These are phyloP conservation scores for Candida chauliodis DNA, from an alignment of 805 yeast species.

Conservation along the genomic window DNA sequence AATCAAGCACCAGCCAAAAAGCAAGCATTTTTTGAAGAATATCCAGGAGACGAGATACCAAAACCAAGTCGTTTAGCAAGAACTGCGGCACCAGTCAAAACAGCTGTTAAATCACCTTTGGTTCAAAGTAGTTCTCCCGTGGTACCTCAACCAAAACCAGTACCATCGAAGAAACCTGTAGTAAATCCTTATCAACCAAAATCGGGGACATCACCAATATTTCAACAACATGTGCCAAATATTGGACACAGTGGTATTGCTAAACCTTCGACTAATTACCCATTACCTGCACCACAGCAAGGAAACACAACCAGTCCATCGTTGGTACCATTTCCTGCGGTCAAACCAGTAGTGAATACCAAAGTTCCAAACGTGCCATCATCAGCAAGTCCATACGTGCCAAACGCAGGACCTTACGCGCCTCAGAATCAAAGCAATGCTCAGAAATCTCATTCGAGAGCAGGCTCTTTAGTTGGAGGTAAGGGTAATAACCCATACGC, in stretches of 20 bases:
- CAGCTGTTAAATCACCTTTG: constrained; percentile 9
- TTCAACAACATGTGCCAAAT: constrained; percentile 10
- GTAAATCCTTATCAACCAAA: constrained; percentile 27
- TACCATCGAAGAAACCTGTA: constrained; percentile 13
- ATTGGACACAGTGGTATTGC: constrained; percentile 6
- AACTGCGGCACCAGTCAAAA: constrained; percentile 25
- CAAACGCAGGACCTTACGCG: constrained; percentile 43
- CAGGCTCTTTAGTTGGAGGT: constrained; percentile 37
- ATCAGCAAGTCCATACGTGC: constrained; percentile 38
- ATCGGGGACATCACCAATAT: constrained; percentile 12
- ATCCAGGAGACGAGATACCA: constrained; percentile 41
- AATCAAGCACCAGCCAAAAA: constrained; percentile 2
- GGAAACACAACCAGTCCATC: constrained; percentile 3
- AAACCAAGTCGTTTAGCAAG: constrained; percentile 19
- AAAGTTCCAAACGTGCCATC: constrained; percentile 18
- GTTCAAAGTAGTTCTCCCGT: neutral
- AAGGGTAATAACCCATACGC: constrained; percentile 43
- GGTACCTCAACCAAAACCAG: constrained; percentile 3
- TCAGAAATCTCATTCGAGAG: constrained; percentile 35
- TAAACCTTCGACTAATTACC: constrained; percentile 3
- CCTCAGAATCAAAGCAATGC: constrained; percentile 24
- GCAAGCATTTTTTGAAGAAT: constrained; percentile 57
- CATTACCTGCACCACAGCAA: constrained; percentile 5
- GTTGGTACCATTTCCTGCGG: constrained; percentile 8
- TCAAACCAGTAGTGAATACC: constrained; percentile 21